phyloP scores from a whole-genome alignment of 441 rosid genomes.

The Populus hybrid region DNA sequence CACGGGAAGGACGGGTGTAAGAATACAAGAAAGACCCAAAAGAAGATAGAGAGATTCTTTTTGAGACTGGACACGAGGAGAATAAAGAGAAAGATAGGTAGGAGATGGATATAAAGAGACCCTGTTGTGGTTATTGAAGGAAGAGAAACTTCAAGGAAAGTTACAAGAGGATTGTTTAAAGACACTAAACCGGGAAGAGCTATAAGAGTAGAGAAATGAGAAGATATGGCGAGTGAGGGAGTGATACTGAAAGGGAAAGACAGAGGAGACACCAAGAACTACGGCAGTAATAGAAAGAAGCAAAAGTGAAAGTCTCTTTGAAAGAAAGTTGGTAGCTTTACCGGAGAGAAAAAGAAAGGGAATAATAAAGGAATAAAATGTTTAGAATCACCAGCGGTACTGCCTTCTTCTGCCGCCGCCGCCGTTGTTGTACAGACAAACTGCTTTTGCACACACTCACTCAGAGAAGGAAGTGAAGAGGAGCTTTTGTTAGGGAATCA shows the following conservation, averaged over 20 bases:
- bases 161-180: background rate
- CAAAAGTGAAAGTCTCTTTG: background rate
- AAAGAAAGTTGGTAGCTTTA: constrained; percentile 17
- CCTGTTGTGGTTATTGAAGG: constrained; percentile 27
- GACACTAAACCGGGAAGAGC: background rate
- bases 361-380: constrained; percentile 20
- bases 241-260: background rate
- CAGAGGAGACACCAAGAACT: constrained; percentile 1
- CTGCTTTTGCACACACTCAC: background rate
- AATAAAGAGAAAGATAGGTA: constrained; percentile 24
- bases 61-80: constrained; percentile 26
- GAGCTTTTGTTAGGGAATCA: background rate
- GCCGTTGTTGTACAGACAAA: constrained; percentile 1
- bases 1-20: constrained; percentile 10
- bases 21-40: background rate
- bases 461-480: background rate
- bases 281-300: background rate
- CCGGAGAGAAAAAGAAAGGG: constrained; percentile 19
- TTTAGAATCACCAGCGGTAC: constrained; percentile 10
- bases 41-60: constrained; percentile 21
- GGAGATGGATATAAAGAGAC: constrained; percentile 19
- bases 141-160: constrained; percentile 57
- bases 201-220: background rate
- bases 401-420: background rate
- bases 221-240: constrained; percentile 14